phyloP scores from a whole-genome alignment of 1,139 yeast genomes.

The Lodderomyces margitis region DNA sequence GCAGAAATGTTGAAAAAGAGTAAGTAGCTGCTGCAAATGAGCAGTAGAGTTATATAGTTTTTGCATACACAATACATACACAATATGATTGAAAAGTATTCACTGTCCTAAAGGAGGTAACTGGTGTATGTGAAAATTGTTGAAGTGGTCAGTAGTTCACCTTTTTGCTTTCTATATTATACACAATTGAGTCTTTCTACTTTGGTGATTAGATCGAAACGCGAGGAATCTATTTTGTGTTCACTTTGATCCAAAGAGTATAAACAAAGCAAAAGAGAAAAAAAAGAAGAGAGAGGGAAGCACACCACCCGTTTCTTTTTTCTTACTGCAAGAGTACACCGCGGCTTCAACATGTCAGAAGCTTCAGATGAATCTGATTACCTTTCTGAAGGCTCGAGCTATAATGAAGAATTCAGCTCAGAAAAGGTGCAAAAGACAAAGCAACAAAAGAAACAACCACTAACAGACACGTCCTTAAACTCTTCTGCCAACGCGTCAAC shows the following conservation, averaged over 20 bases:
- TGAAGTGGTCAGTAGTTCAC: too few species aligned
- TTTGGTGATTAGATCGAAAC: too few species aligned
- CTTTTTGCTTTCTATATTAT: too few species aligned
- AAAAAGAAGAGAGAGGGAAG: too few species aligned
- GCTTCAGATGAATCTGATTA: conserved; percentile 17
- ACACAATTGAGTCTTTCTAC: too few species aligned
- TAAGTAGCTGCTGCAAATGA: conserved; percentile 2
- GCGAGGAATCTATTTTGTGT: too few species aligned
- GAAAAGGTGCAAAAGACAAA: conserved; percentile 10
- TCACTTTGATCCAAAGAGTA: conserved; percentile 2
- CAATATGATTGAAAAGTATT: neutral
- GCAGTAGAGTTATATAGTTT: neutral
- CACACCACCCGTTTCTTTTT: neutral
- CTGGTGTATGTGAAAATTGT: neutral
- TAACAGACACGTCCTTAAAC: conserved; percentile 26
- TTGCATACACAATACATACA: conserved; percentile 1
- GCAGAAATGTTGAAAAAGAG: conserved; percentile 18
- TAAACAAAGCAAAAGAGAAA: neutral
- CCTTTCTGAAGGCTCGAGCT: conserved; percentile 15
- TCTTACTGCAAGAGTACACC: neutral
- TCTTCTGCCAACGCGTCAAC: conserved; percentile 7
- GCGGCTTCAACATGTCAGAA: conserved; percentile 6
- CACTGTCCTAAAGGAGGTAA: too few species aligned
- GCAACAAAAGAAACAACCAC: conserved; percentile 17
- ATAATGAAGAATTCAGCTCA: conserved; percentile 15